A percentile compares a stretch with the other conserved stretches of the same genome.
These are phyloP conservation scores for Gracilaria domingensis DNA, from an alignment of 23 red algal species.

Conservation along the genomic window DNA sequence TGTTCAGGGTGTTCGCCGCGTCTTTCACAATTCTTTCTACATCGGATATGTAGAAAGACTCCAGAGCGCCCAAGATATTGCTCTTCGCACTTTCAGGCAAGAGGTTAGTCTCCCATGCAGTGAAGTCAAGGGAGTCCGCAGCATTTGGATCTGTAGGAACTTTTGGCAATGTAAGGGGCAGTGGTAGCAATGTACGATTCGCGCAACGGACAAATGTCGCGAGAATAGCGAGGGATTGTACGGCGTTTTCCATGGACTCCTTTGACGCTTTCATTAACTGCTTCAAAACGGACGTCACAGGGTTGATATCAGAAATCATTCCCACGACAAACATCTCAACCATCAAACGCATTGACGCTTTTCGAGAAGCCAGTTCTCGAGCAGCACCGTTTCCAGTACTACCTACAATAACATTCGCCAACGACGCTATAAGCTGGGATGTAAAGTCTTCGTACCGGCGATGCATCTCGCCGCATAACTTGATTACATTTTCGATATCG, in stretches of 20 bases:
- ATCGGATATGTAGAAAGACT: conserved; percentile 57
- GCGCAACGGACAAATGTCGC: conserved; percentile 57
- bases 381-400: conserved; percentile 8
- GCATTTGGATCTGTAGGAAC: neutral
- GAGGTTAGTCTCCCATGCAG: conserved; percentile 36
- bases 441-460: conserved; percentile 85
- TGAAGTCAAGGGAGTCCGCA: neutral
- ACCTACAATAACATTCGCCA: conserved; percentile 21
- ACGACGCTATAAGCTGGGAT: conserved; percentile 32
- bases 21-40: conserved; percentile 64
- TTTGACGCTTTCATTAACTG: conserved; percentile 42
- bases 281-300: conserved; percentile 49
- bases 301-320: conserved; percentile 50
- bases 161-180: neutral
- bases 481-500: conserved; percentile 70
- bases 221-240: conserved; percentile 53
- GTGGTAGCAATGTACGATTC: conserved; percentile 48
- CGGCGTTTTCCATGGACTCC: conserved; percentile 45
- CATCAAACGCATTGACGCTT: conserved; percentile 69
- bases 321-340: conserved; percentile 68
- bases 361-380: conserved; percentile 52
- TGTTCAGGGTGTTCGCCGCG: conserved; percentile 25
- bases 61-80: conserved; percentile 39
- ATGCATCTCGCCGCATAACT: conserved; percentile 71
- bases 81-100: conserved; percentile 26